A percentile compares a stretch with the other conserved stretches of the same genome.
Evolutionary conservation across 768 basidiomycete species (phyloP).

Genomic region (Lactarius trivialis): DNA sequence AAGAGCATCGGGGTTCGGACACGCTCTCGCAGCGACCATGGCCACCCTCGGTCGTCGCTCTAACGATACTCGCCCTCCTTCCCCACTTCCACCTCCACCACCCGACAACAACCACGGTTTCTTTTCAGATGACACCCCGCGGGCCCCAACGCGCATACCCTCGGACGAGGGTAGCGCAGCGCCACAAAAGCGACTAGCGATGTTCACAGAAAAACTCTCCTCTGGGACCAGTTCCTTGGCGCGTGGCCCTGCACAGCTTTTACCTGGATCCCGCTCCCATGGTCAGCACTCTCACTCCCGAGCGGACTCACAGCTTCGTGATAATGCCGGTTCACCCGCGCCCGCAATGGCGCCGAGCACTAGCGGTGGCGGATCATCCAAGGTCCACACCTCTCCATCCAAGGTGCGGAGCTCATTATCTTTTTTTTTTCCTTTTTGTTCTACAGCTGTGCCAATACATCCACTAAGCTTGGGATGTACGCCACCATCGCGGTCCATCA

Average conservation of each 20-base stretch:
- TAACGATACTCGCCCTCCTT: not conserved
- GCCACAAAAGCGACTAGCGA: slow-evolving; percentile 18
- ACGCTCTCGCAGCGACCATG: not conserved
- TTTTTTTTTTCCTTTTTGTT: not conserved
- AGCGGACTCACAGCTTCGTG: slow-evolving; percentile 21
- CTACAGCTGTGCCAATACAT: not conserved
- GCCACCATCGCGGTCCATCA: slow-evolving; percentile 1
- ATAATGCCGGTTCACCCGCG: slow-evolving; percentile 25
- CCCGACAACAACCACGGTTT: not conserved
- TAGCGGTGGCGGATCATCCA: slow-evolving; percentile 20
- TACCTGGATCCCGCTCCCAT: slow-evolving; percentile 23
- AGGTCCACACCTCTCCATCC: not conserved
- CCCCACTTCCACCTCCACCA: not conserved
- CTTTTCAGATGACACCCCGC: not conserved
- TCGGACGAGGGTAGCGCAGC: not conserved
- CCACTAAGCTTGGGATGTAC: not conserved
- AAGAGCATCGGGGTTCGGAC: not conserved
- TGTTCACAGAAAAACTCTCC: slow-evolving; percentile 27
- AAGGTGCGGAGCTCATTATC: no score
- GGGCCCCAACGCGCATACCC: not conserved
- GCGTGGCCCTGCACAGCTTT: slow-evolving; percentile 22
- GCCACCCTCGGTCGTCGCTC: not conserved
- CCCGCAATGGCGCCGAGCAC: slow-evolving; percentile 25
- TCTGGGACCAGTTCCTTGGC: slow-evolving; percentile 18
- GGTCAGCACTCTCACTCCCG: slow-evolving; percentile 24